Evolutionary conservation across 1,139 yeast genomes (phyloP).

Genomic region (Zhuliangozyma blackwelliae): DNA sequence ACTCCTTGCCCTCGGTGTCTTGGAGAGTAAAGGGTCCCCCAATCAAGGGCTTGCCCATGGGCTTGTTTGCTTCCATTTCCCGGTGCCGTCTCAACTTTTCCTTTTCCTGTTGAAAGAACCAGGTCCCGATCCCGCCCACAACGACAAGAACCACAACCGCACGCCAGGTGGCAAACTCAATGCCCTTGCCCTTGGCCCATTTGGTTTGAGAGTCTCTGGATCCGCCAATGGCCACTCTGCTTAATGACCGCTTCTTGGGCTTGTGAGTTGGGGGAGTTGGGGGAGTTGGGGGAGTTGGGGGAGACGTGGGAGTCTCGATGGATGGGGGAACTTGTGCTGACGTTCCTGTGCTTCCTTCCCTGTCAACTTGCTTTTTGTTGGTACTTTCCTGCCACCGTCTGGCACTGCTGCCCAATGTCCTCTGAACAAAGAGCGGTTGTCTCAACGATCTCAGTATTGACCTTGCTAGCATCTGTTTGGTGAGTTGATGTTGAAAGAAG

Average conservation of each 20-base stretch:
- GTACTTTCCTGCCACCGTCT: too few species aligned
- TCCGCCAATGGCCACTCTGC: slow-evolving; percentile 48
- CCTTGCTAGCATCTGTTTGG: too few species aligned
- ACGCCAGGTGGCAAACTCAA: slow-evolving; percentile 86
- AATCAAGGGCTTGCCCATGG: slow-evolving; percentile 85
- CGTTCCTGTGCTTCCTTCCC: not conserved
- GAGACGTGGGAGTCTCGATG: not conserved
- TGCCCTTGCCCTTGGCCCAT: slow-evolving; percentile 30
- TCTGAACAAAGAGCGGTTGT: too few species aligned
- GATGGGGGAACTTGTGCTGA: not conserved
- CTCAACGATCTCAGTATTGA: too few species aligned
- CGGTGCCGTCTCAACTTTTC: slow-evolving; percentile 67
- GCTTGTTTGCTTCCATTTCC: slow-evolving; percentile 80
- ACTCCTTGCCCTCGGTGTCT: slow-evolving; percentile 66
- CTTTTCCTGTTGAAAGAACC: slow-evolving; percentile 68
- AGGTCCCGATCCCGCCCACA: slow-evolving; percentile 69
- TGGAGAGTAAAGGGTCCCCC: slow-evolving; percentile 83
- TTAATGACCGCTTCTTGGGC: slow-evolving; percentile 36
- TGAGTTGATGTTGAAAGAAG: too few species aligned
- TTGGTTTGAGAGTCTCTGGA: slow-evolving; percentile 20
- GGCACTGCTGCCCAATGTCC: too few species aligned
- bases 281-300: not conserved
- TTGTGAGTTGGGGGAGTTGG: too few species aligned
- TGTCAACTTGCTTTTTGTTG: too few species aligned
- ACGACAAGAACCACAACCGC: slow-evolving; percentile 63